Base-by-base conservation (phyloP, 73 alveolate genomes). In the Tetrahymena borealis region DNA sequence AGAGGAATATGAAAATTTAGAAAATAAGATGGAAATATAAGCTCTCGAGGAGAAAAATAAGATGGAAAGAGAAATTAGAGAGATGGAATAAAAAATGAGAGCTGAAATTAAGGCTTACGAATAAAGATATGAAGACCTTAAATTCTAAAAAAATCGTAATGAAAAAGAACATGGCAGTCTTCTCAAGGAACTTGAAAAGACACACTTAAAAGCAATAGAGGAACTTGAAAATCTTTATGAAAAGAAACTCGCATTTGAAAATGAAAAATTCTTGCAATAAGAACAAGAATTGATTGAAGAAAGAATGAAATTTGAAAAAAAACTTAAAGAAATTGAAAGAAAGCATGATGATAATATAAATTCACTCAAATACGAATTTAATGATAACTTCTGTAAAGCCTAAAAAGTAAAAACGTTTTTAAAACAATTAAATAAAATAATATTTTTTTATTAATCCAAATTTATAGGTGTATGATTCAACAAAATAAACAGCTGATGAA, bases 161-260 rank as follows among this genome's bases (percentile, higher is more conserved):
- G 99, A 97, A 90, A 91, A 96, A 32, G 98, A 97, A 38, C 93
- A 95, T 77, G 96, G 96, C 3, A 96, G 97, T 92, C 94, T 96
- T 31, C 94, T 97, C 94, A 93, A 96, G 91, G 96, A 95, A 79
- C 95, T 97, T 93, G 99, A 97, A 93, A 91, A 92, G 90, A 96
- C 94, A 40, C 99, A 97, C 91, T 43, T 96, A n/a, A 91, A 78
- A 38, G 97, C 96, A 12, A 96, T 97, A 13, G 99, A 97, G 92
- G 98, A 95, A 78, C 94, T 97, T 33, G 96, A 97, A 90, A 94
- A 92, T 39, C 93, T 97, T 12, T 97, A 97, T 96, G 99, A 97
- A 92, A 95, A 95, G 91, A 97, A 97, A 42, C 94, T 96, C 32
- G 95, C 97, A 38, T 93, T 96, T 38, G 99, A 97, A 91, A 93